Evolutionary conservation across 192 early-diverging fungal genomes (phyloP).

Genomic region (Oehlia diaphana): DNA sequence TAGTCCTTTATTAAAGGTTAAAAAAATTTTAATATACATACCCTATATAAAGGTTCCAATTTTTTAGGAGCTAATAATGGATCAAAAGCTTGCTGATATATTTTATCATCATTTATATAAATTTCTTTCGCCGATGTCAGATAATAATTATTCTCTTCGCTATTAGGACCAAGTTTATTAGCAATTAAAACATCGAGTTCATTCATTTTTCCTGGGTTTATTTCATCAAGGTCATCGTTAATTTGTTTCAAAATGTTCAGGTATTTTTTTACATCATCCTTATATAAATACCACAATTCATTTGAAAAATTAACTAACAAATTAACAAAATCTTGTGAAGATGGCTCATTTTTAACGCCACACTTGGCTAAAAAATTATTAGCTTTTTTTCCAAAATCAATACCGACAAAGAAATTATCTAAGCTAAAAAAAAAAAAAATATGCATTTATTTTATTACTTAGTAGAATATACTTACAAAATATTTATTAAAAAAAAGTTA

Average conservation of each 20-base stretch:
- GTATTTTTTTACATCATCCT: slow-evolving; percentile 47
- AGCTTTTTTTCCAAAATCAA: slow-evolving; percentile 72
- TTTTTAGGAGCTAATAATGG: slow-evolving; percentile 69
- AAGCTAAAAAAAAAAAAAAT: slow-evolving; percentile 45
- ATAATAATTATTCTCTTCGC: slow-evolving; percentile 47
- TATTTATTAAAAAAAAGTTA: too few relatives aligned
- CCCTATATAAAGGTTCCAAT: slow-evolving; percentile 67
- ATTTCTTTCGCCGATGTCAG: slow-evolving; percentile 71
- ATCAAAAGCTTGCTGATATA: slow-evolving; percentile 68
- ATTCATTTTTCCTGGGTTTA: slow-evolving; percentile 51
- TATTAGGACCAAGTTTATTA: slow-evolving; percentile 34
- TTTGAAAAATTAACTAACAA: slow-evolving; percentile 61
- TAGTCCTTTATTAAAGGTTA: not conserved
- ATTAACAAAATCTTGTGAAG: slow-evolving; percentile 67
- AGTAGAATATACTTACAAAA: too few relatives aligned
- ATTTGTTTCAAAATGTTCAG: slow-evolving; percentile 28
- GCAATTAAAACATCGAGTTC: slow-evolving; percentile 65
- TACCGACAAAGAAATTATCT: slow-evolving; percentile 50
- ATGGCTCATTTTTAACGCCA: slow-evolving; percentile 82
- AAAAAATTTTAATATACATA: not conserved
- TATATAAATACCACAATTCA: slow-evolving; percentile 60
- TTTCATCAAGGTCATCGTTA: too few relatives aligned
- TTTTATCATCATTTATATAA: slow-evolving; percentile 77
- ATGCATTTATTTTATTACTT: too few relatives aligned
- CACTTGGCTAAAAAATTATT: slow-evolving; percentile 79